phyloP scores from a whole-genome alignment of 345 rosid genomes.

The Erucastrum elatum region DNA sequence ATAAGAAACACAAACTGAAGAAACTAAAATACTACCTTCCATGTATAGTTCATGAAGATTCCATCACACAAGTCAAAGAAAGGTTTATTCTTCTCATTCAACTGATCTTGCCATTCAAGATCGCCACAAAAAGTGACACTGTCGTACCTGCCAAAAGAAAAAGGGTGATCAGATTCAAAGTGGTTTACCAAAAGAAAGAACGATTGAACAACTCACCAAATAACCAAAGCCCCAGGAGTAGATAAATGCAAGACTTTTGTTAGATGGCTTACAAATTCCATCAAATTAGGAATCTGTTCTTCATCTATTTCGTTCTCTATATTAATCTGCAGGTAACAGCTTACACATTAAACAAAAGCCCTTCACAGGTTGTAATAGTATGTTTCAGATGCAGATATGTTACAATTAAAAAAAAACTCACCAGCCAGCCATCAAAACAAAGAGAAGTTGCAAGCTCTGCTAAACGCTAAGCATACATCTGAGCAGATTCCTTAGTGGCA shows the following conservation, averaged over 20 bases:
- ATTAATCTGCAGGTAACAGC: constrained; percentile 56
- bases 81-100: constrained; percentile 65
- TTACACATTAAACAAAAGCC: too few relatives aligned
- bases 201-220: constrained; percentile 55
- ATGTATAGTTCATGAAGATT: constrained; percentile 68
- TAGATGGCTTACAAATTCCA: constrained; percentile 70
- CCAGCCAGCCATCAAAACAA: constrained; percentile 96
- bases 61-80: constrained; percentile 92
- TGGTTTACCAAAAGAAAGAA: not conserved
- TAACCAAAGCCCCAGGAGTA: constrained; percentile 69
- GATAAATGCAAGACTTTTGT: constrained; percentile 66
- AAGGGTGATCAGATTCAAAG: not conserved
- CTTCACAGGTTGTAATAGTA: too few relatives aligned
- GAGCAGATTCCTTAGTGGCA: constrained; percentile 67
- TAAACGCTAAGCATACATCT: constrained; percentile 64
- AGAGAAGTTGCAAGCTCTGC: constrained; percentile 64
- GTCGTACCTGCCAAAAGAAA: constrained; percentile 66
- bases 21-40: constrained; percentile 55
- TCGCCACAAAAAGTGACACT: constrained; percentile 61
- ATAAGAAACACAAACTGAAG: not conserved
- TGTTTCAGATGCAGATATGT: not conserved
- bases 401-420: constrained; percentile 47
- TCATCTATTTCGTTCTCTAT: constrained; percentile 58
- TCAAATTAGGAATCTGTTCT: constrained; percentile 56
- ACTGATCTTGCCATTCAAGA: constrained; percentile 65